Evolutionary conservation across 352 stramenopile species (phyloP), one percentile per base, ranked within the genome.

Genomic region (Pythium pectinolyticum): DNA sequence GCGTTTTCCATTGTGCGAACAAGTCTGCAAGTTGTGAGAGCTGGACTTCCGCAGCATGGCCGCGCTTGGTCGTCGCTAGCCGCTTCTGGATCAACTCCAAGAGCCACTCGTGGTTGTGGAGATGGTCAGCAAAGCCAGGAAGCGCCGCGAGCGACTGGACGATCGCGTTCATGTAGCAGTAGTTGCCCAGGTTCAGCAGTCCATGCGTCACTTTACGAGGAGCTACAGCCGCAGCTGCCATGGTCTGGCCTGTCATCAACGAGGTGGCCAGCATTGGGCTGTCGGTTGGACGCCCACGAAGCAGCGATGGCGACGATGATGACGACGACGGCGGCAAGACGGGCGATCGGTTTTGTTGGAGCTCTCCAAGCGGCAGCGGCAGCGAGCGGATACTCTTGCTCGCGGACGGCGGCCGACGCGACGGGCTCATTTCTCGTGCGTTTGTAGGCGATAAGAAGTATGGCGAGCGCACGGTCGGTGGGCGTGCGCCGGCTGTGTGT

Each of bases 101-200:
- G 17, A 92, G 28, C 51, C 76, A 84, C 10, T 88, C 82, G 43
- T 87, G 73, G 12, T 84, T 71, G 55, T 81, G 67, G 17, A 90
- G 39, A 49, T 66, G 66, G 8, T 61, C 56, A 12, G 81, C 62
- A 53, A 96, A 96, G 7, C 77, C 82, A 24, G 84, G 82, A 32
- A 96, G 52, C n/a, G 75, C 73, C 15, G 85, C 75, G 15, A 96
- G 61, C 3, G 87, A 78, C 51, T 96, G 87, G 11, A 98, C 61
- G 24, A 98, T 98, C 14, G 89, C 88, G 70, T 99, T 99, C 80
- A 99, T 95, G 66, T 96, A 96, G 70, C 88, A 96, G 57, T 89
- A 94, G 61, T 96, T 94, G 54, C 96, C 96, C 17, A 99, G 70
- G 67, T 99, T 99, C 20, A 97, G 63, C 20, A 99, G 74, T n/a